Evolutionary conservation across 2,329 filamentous ascomycete genomes (phyloP).

Genomic region (Chrysoporthe austroafricana): DNA sequence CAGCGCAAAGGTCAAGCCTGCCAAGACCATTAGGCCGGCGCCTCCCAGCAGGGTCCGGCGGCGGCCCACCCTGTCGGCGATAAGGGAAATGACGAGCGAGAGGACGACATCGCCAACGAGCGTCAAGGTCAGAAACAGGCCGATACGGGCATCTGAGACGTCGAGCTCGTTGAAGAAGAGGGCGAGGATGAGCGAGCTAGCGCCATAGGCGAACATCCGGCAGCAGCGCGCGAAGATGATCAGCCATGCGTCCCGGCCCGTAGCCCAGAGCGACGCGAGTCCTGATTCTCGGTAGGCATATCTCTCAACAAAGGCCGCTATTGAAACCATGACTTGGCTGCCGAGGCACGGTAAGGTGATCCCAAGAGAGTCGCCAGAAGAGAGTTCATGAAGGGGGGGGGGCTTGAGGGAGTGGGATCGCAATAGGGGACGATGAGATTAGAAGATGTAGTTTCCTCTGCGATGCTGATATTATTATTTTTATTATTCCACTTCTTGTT

Average conservation of each 20-base stretch:
- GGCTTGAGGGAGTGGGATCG: too few relatives aligned
- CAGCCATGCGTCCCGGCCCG: conserved; percentile 55
- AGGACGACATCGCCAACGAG: conserved; percentile 64
- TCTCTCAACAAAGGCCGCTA: conserved; percentile 24
- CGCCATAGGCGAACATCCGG: conserved; percentile 68
- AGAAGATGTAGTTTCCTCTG: too few relatives aligned
- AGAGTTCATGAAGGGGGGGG: too few relatives aligned
- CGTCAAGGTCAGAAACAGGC: conserved; percentile 68
- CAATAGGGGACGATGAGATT: too few relatives aligned
- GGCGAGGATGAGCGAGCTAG: conserved; percentile 62
- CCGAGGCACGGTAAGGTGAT: background rate
- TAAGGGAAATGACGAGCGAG: conserved; percentile 58
- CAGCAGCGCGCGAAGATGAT: conserved; percentile 56
- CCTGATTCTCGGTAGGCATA: conserved; percentile 51
- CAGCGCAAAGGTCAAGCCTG: conserved; percentile 57
- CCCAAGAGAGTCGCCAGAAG: background rate
- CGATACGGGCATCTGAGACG: conserved; percentile 62
- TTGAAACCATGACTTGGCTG: conserved; percentile 17
- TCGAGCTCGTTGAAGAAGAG: conserved; percentile 62
- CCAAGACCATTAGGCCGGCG: conserved; percentile 58
- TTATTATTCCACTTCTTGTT: too few relatives aligned
- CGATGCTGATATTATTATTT: too few relatives aligned
- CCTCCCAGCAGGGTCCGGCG: conserved; percentile 57
- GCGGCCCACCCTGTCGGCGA: conserved; percentile 62
- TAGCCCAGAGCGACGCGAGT: conserved; percentile 48